Evolutionary conservation across 2,329 filamentous ascomycete genomes (phyloP).

Genomic region (Hirsutella rhossiliensis): DNA sequence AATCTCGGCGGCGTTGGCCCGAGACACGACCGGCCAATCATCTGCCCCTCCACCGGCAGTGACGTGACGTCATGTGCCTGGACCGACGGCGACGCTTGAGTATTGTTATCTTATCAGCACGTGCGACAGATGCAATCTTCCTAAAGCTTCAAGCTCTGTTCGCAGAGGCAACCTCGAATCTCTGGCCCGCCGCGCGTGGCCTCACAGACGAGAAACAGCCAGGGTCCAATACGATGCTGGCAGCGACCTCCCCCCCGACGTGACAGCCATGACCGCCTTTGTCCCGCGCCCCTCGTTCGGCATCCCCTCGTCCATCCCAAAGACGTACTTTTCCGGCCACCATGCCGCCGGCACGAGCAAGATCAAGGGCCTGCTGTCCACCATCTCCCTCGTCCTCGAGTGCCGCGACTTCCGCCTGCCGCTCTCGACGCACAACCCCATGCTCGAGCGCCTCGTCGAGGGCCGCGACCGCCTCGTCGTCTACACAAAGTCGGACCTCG

Average conservation of each 20-base stretch:
- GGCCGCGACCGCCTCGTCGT: constrained; percentile 68
- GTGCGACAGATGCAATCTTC: background rate
- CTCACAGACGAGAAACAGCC: no score
- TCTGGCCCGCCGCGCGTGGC: no score
- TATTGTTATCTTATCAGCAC: constrained; percentile 4
- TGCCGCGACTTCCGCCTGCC: constrained; percentile 90
- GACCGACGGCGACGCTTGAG: no score
- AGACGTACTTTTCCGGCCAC: constrained; percentile 91
- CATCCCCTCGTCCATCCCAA: constrained; percentile 59
- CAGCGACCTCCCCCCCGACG: background rate
- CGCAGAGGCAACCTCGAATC: no score
- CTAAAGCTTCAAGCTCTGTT: no score
- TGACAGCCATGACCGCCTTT: constrained; percentile 33
- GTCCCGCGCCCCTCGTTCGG: constrained; percentile 64
- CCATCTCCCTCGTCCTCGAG: constrained; percentile 82
- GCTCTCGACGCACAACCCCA: constrained; percentile 76
- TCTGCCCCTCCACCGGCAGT: no score
- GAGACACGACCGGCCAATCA: no score
- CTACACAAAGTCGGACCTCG: constrained; percentile 83
- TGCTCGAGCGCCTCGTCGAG: constrained; percentile 69
- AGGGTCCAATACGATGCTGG: no score
- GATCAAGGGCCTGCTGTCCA: constrained; percentile 70
- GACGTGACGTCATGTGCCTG: background rate
- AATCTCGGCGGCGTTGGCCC: no score
- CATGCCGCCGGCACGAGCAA: constrained; percentile 70